Base-by-base conservation (phyloP, 1,284 basidiomycete species). In the Rhodotorula mucilaginosa region DNA sequence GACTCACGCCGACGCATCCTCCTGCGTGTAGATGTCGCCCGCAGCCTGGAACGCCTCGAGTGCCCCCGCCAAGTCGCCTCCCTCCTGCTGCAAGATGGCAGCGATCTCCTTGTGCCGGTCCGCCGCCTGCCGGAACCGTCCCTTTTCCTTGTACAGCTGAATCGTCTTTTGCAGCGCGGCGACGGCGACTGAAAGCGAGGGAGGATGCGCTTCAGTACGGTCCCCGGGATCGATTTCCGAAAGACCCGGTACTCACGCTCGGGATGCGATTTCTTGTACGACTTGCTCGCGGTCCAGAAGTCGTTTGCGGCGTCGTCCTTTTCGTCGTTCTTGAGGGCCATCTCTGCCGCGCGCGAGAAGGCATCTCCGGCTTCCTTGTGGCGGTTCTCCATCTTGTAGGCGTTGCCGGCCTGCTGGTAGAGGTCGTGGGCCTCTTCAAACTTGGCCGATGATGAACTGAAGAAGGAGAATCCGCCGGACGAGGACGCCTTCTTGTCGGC, bases 21-120 rank as follows among this genome's bases (percentile, higher is more conserved):
- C 97, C 80, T 96, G 92, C 49, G 90, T 85, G 84, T 99, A 99
- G 93, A 96, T 97, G 60, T 97, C 92, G n/a, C 89, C 96, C 13
- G 97, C 96, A 64, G 91, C 87, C 79, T 92, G 91, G 80, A 89
- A 97, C 80, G 92, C 92, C 73, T 97, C 92, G 78, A 95, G 89
- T 57, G 94, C 96, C 78, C 87, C 88, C 19, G 86, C 85, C 60
- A 93, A 82, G 81, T 94, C 89, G 71, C 86, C 84, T 19, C 83
- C 83, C 66, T 86, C 86, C 78, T 93, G 89, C 56, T 95, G 87
- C 83, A 93, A 90, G 76, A 99, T 92, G 80, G 92, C 89, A 5
- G 89, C 96, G 77, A 98, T 95, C 83, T 79, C 79, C 75, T 82
- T 97, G 85, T 97, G 92, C 77, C 97, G 85, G 82, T 99, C 97